Conservation (phyloP, 345 rosid genomes). For the Salix brachista region DNA sequence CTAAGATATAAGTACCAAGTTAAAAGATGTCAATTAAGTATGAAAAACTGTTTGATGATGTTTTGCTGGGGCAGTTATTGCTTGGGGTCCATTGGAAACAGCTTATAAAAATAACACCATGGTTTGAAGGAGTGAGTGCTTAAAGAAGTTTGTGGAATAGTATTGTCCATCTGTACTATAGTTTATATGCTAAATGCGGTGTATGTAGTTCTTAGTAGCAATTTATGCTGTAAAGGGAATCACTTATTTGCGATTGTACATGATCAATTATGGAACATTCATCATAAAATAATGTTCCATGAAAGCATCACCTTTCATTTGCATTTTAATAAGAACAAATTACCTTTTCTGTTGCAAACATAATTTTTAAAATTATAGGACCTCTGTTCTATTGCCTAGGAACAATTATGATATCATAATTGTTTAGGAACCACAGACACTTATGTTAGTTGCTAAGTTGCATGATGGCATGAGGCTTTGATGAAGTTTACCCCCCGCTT, state of each 20-base stretch:
- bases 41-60: background rate
- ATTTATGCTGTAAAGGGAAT: background rate
- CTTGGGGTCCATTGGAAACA: background rate
- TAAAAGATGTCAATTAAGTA: background rate
- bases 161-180: background rate
- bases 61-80: background rate
- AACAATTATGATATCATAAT: too few relatives aligned
- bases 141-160: background rate
- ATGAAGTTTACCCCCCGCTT: too few relatives aligned
- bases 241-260: background rate
- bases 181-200: background rate
- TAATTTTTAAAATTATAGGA: background rate
- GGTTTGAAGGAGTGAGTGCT: background rate
- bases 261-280: background rate
- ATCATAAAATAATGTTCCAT: background rate
- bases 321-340: background rate
- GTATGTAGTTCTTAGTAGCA: background rate
- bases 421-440: too few relatives aligned
- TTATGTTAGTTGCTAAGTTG: too few relatives aligned
- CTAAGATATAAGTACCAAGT: background rate
- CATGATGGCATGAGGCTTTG: too few relatives aligned
- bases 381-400: background rate
- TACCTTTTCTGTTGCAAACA: background rate
- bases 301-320: constrained; percentile 4
- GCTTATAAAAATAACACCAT: background rate